These are phyloP conservation scores for Inga leiocalycina DNA, from an alignment of 306 rosid species.

Conservation along the genomic window DNA sequence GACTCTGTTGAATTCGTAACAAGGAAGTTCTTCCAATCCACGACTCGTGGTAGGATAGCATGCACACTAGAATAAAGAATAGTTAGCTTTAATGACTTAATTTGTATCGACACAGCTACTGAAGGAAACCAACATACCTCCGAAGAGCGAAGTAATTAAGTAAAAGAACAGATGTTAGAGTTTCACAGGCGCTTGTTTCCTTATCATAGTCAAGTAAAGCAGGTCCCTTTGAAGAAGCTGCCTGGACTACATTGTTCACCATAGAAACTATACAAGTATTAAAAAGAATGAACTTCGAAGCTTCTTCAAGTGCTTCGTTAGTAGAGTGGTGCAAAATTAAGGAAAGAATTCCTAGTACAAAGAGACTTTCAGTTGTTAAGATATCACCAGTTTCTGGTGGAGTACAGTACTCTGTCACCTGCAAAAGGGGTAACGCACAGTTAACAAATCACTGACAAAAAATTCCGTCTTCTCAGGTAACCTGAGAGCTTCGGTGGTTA, in stretches of 20 bases:
- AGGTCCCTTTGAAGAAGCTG: slow-evolving; percentile 74
- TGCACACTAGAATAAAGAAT: slow-evolving; percentile 53
- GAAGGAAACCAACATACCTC: slow-evolving; percentile 52
- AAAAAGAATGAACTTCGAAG: slow-evolving; percentile 71
- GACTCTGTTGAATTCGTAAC: slow-evolving; percentile 50
- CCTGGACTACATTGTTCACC: slow-evolving; percentile 51
- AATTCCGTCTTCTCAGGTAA: not conserved
- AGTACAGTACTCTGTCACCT: slow-evolving; percentile 63
- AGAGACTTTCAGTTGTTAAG: slow-evolving; percentile 59
- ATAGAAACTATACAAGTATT: slow-evolving; percentile 57
- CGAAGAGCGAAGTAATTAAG: slow-evolving; percentile 68
- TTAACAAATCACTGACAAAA: slow-evolving; percentile 35
- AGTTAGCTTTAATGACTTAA: slow-evolving; percentile 33
- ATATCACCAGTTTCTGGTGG: slow-evolving; percentile 40
- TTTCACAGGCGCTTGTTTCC: slow-evolving; percentile 60
- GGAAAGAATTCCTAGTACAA: slow-evolving; percentile 65
- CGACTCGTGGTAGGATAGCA: slow-evolving; percentile 59
- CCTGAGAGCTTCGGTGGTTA: slow-evolving; percentile 1
- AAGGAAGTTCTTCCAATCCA: slow-evolving; percentile 79
- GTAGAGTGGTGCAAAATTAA: slow-evolving; percentile 78
- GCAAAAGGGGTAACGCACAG: slow-evolving; percentile 37
- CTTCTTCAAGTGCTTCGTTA: slow-evolving; percentile 57
- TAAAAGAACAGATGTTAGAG: slow-evolving; percentile 62
- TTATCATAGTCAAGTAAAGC: slow-evolving; percentile 75
- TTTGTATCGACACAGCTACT: slow-evolving; percentile 4